Evolutionary conservation across 768 basidiomycete genomes (phyloP).

Genomic region (Cantharellus anzutake): DNA sequence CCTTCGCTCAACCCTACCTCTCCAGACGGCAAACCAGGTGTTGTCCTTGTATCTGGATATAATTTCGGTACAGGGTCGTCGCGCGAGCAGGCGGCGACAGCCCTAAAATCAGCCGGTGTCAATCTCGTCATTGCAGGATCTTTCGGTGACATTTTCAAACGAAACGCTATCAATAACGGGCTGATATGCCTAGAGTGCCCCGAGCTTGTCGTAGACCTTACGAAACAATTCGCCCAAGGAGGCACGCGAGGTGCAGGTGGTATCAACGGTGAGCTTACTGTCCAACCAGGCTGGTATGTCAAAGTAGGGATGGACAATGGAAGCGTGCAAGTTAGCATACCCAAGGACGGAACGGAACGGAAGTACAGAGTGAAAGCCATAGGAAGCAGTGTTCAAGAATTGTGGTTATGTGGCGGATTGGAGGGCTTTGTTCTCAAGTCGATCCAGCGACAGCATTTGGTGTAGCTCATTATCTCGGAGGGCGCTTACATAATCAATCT

Average conservation of each 20-base stretch:
- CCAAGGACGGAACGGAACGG: conserved; percentile 30
- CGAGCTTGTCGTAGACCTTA: conserved; percentile 71
- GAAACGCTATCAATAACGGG: conserved; percentile 97
- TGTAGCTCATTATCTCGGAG: no score
- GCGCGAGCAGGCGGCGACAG: conserved; percentile 95
- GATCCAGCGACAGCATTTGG: background rate
- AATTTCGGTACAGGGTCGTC: conserved; percentile 99
- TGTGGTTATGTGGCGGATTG: conserved; percentile 89
- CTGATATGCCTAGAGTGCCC: conserved; percentile 89
- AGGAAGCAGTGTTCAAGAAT: conserved; percentile 87
- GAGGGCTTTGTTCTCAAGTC: conserved; percentile 75
- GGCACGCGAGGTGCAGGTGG: conserved; percentile 66
- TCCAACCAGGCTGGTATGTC: conserved; percentile 48
- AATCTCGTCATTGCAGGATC: conserved; percentile 93
- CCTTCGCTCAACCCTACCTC: conserved; percentile 11
- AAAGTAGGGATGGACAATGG: conserved; percentile 54
- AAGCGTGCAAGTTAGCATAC: conserved; percentile 33
- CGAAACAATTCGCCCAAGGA: conserved; percentile 48
- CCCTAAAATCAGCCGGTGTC: conserved; percentile 82
- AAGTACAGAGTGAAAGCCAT: conserved; percentile 52
- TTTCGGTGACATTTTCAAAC: conserved; percentile 98
- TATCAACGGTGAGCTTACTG: conserved; percentile 57
- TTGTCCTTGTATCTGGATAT: conserved; percentile 78
- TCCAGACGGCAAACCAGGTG: conserved; percentile 31
- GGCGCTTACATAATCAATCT: no score